Conservation (phyloP, 2,329 filamentous ascomycete genomes). For the Fusarium decemcellulare region DNA sequence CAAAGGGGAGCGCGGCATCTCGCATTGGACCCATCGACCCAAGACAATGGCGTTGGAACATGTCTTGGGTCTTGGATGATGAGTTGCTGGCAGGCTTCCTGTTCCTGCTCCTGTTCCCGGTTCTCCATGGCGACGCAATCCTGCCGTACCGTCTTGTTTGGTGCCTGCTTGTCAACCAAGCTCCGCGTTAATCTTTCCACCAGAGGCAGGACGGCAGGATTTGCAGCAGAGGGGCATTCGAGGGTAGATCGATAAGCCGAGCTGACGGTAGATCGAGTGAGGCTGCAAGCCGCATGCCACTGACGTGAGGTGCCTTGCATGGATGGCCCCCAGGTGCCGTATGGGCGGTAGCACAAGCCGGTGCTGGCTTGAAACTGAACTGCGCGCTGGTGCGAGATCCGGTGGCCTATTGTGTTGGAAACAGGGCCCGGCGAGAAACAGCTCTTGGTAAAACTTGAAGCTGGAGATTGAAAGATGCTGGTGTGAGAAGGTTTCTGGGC, state of each 20-base stretch:
- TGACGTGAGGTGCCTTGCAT: constrained; percentile 33
- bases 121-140: constrained; percentile 34
- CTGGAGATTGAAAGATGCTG: constrained; percentile 7
- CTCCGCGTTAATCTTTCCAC: too few species aligned
- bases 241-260: too few species aligned
- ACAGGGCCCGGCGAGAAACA: too few species aligned
- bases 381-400: not conserved
- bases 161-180: too few species aligned
- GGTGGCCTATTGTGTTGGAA: too few species aligned
- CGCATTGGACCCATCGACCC: constrained; percentile 13
- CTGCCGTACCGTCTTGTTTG: constrained; percentile 8
- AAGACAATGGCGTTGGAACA: constrained; percentile 31
- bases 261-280: not conserved
- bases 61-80: constrained; percentile 31
- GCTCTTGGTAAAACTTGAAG: not conserved
- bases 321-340: constrained; percentile 19
- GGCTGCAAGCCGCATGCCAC: constrained; percentile 23
- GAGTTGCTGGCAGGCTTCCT: not conserved
- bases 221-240: too few species aligned
- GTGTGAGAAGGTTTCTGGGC: constrained; percentile 25
- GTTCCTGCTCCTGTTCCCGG: constrained; percentile 16
- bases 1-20: constrained; percentile 27
- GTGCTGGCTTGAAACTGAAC: not conserved
- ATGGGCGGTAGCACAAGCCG: too few species aligned
- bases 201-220: too few species aligned